A percentile compares a stretch with the other conserved stretches of the same genome.
These are phyloP conservation scores for Sugiyamaella floridensis DNA, from an alignment of 805 yeast genomes.

Conservation along the genomic window DNA sequence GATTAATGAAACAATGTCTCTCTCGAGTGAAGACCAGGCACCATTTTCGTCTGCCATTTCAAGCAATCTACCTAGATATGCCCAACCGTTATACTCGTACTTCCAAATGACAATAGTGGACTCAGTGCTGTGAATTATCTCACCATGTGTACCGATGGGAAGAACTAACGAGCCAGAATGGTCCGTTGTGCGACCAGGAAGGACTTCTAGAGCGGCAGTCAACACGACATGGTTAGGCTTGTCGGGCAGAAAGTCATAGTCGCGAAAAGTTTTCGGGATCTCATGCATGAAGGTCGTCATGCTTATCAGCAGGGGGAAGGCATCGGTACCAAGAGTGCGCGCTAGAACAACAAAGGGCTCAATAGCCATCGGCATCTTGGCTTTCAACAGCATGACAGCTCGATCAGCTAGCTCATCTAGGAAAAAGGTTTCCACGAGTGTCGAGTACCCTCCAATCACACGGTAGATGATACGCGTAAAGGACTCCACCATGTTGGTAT, in stretches of 20 bases:
- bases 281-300: constrained; percentile 57
- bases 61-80: constrained; percentile 68
- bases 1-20: background rate
- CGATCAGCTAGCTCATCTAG: constrained; percentile 38
- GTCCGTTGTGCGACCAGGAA: constrained; percentile 51
- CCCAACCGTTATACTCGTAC: constrained; percentile 79
- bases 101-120: constrained; percentile 43
- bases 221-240: constrained; percentile 48
- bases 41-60: constrained; percentile 44
- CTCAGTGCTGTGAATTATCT: constrained; percentile 46
- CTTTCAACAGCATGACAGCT: constrained; percentile 48
- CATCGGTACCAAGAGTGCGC: constrained; percentile 54
- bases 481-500: constrained; percentile 41
- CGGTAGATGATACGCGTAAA: constrained; percentile 38
- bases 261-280: constrained; percentile 34
- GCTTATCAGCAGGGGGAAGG: constrained; percentile 52
- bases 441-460: constrained; percentile 41
- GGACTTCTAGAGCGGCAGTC: constrained; percentile 42
- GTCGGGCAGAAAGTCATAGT: constrained; percentile 39
- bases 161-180: constrained; percentile 39
- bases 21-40: constrained; percentile 27
- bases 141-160: constrained; percentile 60
- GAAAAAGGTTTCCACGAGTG: constrained; percentile 42
- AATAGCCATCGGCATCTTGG: constrained; percentile 66
- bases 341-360: constrained; percentile 55